Percentiles rank a stretch among this genome's conserved stretches.
Conservation (phyloP, 345 rosid species). For the Salix koriyanagi region DNA sequence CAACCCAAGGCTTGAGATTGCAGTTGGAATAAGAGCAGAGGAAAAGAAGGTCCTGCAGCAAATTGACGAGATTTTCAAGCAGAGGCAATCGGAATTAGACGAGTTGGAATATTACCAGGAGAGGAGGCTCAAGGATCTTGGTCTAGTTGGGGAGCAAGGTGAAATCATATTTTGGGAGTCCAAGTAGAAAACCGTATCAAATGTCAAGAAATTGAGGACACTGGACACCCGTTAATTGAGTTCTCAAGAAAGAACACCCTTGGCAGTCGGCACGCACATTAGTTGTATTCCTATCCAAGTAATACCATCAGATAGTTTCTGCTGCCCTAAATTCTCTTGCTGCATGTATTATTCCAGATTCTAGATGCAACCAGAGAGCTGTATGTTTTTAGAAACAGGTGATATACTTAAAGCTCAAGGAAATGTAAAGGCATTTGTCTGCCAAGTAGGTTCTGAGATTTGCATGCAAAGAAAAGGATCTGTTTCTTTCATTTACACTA, state of each 20-base stretch:
- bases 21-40: slow-evolving; percentile 63
- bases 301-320: not conserved
- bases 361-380: not conserved
- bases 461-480: not conserved
- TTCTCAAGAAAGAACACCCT: not conserved
- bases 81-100: slow-evolving; percentile 60
- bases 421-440: not conserved
- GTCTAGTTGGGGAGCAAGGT: slow-evolving; percentile 94
- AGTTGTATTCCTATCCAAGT: not conserved
- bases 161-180: slow-evolving; percentile 92
- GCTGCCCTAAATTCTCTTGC: not conserved
- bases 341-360: too few species aligned
- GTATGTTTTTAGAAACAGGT: not conserved
- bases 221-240: not conserved
- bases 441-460: not conserved
- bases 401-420: not conserved
- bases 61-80: slow-evolving; percentile 56
- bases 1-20: slow-evolving; percentile 45
- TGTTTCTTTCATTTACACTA: not conserved
- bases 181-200: slow-evolving; percentile 24
- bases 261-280: not conserved
- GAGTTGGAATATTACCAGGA: slow-evolving; percentile 85
- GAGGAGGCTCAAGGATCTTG: slow-evolving; percentile 83
- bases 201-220: not conserved
- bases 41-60: slow-evolving; percentile 86